phyloP scores from a whole-genome alignment of 495 filamentous ascomycete species.

The Hypomontagnella monticulosa region DNA sequence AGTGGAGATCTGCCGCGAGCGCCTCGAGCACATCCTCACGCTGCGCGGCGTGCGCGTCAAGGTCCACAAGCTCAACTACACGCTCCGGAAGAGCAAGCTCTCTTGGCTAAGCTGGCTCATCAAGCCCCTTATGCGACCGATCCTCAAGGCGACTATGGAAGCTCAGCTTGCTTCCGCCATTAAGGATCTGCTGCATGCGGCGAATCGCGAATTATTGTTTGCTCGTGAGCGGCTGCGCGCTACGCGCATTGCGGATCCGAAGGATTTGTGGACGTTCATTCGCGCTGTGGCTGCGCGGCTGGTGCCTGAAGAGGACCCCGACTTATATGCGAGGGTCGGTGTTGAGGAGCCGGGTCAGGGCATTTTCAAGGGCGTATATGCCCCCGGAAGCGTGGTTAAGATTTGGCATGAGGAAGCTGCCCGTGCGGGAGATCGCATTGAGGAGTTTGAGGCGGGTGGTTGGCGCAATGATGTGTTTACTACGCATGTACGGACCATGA shows the following conservation, averaged over 20 bases:
- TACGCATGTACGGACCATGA: conserved; percentile 54
- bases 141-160: conserved; percentile 82
- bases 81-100: conserved; percentile 76
- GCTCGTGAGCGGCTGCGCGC: conserved; percentile 87
- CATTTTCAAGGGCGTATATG: conserved; percentile 84
- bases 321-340: conserved; percentile 76
- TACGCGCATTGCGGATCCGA: conserved; percentile 81
- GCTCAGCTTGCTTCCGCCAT: conserved; percentile 78
- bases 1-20: conserved; percentile 78
- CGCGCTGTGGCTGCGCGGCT: conserved; percentile 80
- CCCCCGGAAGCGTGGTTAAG: conserved; percentile 87
- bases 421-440: conserved; percentile 68
- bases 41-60: conserved; percentile 77
- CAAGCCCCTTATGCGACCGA: conserved; percentile 82
- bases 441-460: conserved; percentile 70
- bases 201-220: conserved; percentile 86
- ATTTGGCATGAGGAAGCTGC: conserved; percentile 83
- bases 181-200: conserved; percentile 70
- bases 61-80: conserved; percentile 88
- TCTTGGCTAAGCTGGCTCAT: conserved; percentile 81
- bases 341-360: conserved; percentile 69
- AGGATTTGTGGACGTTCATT: conserved; percentile 81
- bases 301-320: conserved; percentile 73
- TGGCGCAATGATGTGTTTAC: conserved; percentile 93
- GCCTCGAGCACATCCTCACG: conserved; percentile 80